A percentile compares a stretch with the other conserved stretches of the same genome.
Conservation (phyloP, 169 alveolate genomes). For the Plasmodium cynomolgi region DNA sequence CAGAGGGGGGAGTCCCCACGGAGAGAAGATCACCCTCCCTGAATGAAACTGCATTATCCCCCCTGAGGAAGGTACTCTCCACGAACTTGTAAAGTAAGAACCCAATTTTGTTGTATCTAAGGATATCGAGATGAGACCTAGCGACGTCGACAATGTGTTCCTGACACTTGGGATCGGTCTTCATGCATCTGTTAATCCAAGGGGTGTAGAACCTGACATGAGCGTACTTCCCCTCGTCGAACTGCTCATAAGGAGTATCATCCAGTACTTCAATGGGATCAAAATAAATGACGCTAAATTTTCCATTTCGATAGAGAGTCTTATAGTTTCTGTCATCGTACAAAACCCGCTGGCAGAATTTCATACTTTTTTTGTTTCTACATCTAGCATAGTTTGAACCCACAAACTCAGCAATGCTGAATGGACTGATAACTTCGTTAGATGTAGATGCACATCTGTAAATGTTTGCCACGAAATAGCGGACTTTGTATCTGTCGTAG, state of each 20-base stretch:
- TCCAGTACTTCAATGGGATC: constrained; percentile 4
- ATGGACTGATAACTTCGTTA: not conserved
- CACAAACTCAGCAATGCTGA: constrained; percentile 25
- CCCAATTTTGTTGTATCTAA: constrained; percentile 7
- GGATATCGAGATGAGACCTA: constrained; percentile 30
- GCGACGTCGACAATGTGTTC: constrained; percentile 43
- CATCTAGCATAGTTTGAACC: constrained; percentile 65
- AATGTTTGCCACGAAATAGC: constrained; percentile 38
- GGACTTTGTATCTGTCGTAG: constrained; percentile 42
- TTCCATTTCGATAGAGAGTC: constrained; percentile 55
- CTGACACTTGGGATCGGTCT: constrained; percentile 26
- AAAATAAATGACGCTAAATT: constrained; percentile 42
- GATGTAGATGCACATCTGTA: constrained; percentile 47
- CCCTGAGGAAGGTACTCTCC: not conserved
- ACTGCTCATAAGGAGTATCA: constrained; percentile 29
- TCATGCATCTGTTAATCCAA: constrained; percentile 32
- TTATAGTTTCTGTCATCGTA: constrained; percentile 45
- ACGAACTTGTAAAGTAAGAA: constrained; percentile 16
- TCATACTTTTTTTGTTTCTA: constrained; percentile 17
- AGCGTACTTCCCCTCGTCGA: constrained; percentile 32
- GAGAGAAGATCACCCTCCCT: not conserved
- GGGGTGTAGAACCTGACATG: constrained; percentile 19
- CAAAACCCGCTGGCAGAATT: constrained; percentile 27
- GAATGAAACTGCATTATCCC: not conserved
- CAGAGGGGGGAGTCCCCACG: not conserved